A percentile compares a stretch with the other conserved stretches of the same genome.
phyloP scores from a whole-genome alignment of 208 protist species.

The Leishmania guyanensis region DNA sequence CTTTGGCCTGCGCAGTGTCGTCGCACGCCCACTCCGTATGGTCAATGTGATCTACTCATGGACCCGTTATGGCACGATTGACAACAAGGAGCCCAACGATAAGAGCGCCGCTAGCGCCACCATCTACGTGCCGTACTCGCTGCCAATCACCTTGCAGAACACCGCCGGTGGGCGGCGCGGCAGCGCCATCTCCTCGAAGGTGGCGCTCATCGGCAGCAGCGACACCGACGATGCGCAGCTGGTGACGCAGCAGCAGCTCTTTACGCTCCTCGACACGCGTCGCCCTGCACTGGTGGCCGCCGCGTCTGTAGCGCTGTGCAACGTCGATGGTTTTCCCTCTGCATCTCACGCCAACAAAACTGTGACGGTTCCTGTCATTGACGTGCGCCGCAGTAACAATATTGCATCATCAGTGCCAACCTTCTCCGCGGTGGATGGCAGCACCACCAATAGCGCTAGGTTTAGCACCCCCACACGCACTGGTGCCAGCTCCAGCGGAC shows the following conservation, averaged over 20 bases:
- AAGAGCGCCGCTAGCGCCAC: neutral
- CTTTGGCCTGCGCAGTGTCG: constrained; percentile 15
- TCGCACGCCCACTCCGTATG: neutral
- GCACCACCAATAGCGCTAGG: neutral
- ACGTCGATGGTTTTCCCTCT: neutral
- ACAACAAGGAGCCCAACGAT: neutral
- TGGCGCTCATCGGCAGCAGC: neutral
- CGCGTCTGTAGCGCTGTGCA: neutral
- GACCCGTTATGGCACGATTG: constrained; percentile 1
- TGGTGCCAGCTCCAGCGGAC: too few species aligned
- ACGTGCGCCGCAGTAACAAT: neutral
- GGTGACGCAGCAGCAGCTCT: constrained; percentile 21
- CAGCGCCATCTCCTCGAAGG: neutral
- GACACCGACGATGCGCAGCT: neutral
- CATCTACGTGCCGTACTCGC: neutral
- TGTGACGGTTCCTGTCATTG: neutral
- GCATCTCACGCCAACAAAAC: neutral
- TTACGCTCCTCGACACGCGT: constrained; percentile 22
- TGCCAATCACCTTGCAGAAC: neutral
- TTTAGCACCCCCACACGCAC: too few species aligned
- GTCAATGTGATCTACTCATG: constrained; percentile 14
- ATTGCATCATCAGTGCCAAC: too few species aligned
- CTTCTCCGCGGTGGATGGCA: neutral
- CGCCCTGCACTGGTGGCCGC: constrained; percentile 16
- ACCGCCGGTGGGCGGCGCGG: neutral